Conservation (phyloP, 192 early-diverging fungal species). For the Coemansia sp. region DNA sequence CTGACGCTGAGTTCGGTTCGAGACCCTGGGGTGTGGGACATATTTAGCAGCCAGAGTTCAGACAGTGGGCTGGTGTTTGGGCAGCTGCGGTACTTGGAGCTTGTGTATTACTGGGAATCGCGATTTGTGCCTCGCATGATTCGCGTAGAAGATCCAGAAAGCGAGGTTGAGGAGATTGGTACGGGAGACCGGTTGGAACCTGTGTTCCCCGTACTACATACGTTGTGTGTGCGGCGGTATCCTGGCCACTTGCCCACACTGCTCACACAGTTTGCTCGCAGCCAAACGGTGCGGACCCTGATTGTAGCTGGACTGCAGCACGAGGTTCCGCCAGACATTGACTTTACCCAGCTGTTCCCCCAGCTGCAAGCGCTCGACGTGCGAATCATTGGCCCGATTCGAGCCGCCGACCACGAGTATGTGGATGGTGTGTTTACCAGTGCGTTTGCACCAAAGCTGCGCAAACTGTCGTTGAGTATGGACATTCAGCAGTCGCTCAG, state of each 20-base stretch:
- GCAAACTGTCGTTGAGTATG: not conserved
- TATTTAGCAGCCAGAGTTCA: not conserved
- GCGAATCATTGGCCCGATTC: constrained; percentile 1
- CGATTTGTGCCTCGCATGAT: no score
- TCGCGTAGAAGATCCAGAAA: not conserved
- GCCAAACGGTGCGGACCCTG: constrained; percentile 9
- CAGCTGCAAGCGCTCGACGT: constrained; percentile 7
- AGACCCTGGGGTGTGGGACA: not conserved
- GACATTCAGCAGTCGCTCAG: not conserved
- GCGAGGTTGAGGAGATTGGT: not conserved
- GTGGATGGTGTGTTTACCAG: not conserved
- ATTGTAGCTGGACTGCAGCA: constrained; percentile 11
- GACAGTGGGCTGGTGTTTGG: not conserved
- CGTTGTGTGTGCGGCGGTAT: constrained; percentile 17
- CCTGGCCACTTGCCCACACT: not conserved
- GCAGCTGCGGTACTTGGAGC: constrained; percentile 5
- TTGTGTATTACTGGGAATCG: constrained; percentile 4
- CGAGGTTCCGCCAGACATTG: constrained; percentile 3
- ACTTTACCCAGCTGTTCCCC: constrained; percentile 1
- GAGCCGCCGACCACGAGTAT: not conserved
- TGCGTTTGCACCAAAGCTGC: not conserved
- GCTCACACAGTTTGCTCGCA: constrained; percentile 8
- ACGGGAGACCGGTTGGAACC: not conserved
- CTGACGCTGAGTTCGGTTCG: not conserved
- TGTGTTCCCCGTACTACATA: constrained; percentile 13